Evolutionary conservation across 768 basidiomycete genomes (phyloP).

Genomic region (Mycena crocata): DNA sequence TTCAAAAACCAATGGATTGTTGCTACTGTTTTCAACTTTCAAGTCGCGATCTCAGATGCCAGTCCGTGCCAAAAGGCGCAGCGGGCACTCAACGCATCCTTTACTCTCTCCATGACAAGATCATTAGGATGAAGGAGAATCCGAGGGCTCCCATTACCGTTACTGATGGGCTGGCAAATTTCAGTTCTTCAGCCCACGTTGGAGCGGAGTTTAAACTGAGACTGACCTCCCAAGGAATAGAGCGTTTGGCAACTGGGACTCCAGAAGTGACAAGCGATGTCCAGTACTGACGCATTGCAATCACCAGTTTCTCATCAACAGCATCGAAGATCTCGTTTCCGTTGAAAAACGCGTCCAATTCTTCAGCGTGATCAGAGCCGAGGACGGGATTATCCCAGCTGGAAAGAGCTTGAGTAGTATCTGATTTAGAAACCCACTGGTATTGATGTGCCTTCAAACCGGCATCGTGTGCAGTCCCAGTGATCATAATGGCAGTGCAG

Average conservation of each 20-base stretch:
- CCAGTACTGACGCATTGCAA: slow-evolving; percentile 53
- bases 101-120: slow-evolving; percentile 40
- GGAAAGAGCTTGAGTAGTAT: neutral
- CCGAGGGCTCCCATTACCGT: slow-evolving; percentile 40
- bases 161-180: neutral
- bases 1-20: too few relatives aligned
- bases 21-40: neutral
- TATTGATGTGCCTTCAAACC: slow-evolving; percentile 47
- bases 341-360: slow-evolving; percentile 52
- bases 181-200: neutral
- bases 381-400: slow-evolving; percentile 55
- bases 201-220: neutral
- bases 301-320: slow-evolving; percentile 46
- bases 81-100: slow-evolving; percentile 30
- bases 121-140: slow-evolving; percentile 44
- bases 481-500: slow-evolving; percentile 53
- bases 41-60: slow-evolving; percentile 22
- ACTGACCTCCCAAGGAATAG: slow-evolving; percentile 45
- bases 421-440: slow-evolving; percentile 41
- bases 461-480: slow-evolving; percentile 36
- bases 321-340: slow-evolving; percentile 40
- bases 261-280: slow-evolving; percentile 53
- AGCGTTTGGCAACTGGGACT: slow-evolving; percentile 39
- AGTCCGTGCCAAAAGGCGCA: slow-evolving; percentile 49
- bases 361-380: slow-evolving; percentile 51